Base-by-base conservation (phyloP, 495 filamentous ascomycete genomes). In the Astrocystis sublimbata region DNA sequence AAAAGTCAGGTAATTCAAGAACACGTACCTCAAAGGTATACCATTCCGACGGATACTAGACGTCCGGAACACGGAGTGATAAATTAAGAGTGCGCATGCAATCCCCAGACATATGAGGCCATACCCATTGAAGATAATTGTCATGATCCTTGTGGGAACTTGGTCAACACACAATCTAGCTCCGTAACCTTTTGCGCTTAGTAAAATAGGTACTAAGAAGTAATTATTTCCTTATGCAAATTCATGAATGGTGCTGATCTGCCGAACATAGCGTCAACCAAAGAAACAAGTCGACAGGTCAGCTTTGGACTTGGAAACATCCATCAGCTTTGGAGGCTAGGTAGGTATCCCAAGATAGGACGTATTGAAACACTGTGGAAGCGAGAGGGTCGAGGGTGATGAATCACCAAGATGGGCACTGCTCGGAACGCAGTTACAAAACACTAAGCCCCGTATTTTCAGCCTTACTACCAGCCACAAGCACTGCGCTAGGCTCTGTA, bases 21-120 rank as follows among this genome's bases (percentile, higher is more conserved):
- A 40, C 49, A 57, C 57, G 3, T 71, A 76, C 75, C 64, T 75
- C 26, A 78, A 51, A 1, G 71, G 67, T 21, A 61, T 21, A 4
- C 75, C 75, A 59, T 76, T 62, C 41, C 74, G 69, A 47, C 61
- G 69, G 33, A 78, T 72, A 17, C 56, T 68, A n/a, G 74, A 66
- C 26, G 49, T 53, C 7, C 65, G 51, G 13, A 76, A 65, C 19
- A 68, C 2, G 46, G 67, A 70, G 45, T 68, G 68, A 40, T 64
- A 66, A 36, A 26, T 33, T 23, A 40, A 17, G 24, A 56, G 31
- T 50, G 49, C 13, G 31, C 24, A 46, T 31, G 41, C 17, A 8
- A 33, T n/a, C 19, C 21, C 31, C 12, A 66, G 54, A 41, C 60
- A 26, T 8, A 23, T 13, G 33, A 56, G 42, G 42, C 60, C 31